Percentiles rank a stretch among this genome's conserved stretches.
Conservation (phyloP, 208 protist species). For the Trypanosoma platydactyli region DNA sequence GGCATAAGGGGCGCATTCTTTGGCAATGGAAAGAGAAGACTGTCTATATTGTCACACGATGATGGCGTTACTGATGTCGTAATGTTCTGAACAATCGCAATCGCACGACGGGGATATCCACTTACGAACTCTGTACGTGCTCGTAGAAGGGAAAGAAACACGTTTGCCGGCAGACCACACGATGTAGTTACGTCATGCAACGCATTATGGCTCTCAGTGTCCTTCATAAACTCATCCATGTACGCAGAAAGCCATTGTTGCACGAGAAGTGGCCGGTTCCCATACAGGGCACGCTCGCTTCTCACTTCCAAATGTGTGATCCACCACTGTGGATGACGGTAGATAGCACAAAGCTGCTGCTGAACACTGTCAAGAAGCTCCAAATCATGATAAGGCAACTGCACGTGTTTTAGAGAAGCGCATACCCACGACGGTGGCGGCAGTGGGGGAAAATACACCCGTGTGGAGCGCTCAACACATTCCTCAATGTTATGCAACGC, state of each 20-base stretch:
- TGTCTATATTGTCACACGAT: not conserved
- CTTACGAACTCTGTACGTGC: constrained; percentile 32
- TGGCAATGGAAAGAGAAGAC: constrained; percentile 24
- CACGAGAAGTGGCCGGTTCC: constrained; percentile 18
- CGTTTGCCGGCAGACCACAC: constrained; percentile 12
- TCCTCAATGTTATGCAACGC: constrained; percentile 50
- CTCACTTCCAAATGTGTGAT: constrained; percentile 22
- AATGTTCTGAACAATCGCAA: constrained; percentile 33
- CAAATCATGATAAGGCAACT: constrained; percentile 20
- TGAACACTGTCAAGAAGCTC: constrained; percentile 28
- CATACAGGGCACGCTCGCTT: constrained; percentile 23
- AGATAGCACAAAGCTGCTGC: constrained; percentile 22
- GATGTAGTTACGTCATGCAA: not conserved
- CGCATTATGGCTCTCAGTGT: not conserved
- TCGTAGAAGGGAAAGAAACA: constrained; percentile 29
- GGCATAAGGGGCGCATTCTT: constrained; percentile 31
- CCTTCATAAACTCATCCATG: not conserved
- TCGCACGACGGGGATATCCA: constrained; percentile 26
- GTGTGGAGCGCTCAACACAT: constrained; percentile 22
- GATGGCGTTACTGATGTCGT: not conserved
- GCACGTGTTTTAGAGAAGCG: constrained; percentile 11
- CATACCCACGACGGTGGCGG: constrained; percentile 19
- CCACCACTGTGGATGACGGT: constrained; percentile 30
- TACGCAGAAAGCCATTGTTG: constrained; percentile 31
- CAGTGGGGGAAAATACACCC: not conserved